These are phyloP conservation scores for Crepidotus variabilis DNA, from an alignment of 768 basidiomycete genomes.

Conservation along the genomic window DNA sequence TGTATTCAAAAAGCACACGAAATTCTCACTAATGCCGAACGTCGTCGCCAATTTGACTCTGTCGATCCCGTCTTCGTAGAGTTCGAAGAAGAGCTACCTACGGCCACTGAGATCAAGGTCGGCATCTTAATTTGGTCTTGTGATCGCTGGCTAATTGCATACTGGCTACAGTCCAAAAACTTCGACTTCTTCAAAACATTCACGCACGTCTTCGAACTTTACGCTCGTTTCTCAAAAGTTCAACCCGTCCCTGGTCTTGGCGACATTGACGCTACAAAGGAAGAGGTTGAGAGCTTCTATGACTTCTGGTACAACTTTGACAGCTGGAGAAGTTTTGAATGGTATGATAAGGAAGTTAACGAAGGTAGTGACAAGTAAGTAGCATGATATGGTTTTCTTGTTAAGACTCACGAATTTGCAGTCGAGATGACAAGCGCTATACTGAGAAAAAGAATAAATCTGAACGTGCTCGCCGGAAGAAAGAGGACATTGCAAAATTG, in stretches of 20 bases:
- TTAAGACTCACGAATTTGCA: constrained; percentile 21
- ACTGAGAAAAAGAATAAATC: constrained; percentile 99
- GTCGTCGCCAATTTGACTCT: constrained; percentile 93
- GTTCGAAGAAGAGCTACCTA: constrained; percentile 77
- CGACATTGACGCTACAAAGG: constrained; percentile 63
- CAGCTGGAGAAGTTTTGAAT: constrained; percentile 97
- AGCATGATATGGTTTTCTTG: neutral
- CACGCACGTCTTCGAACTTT: constrained; percentile 82
- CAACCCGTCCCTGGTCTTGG: constrained; percentile 86
- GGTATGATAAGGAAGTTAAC: constrained; percentile 96
- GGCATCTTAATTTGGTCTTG: neutral
- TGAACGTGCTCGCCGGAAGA: constrained; percentile 93
- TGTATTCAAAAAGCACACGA: constrained; percentile 99
- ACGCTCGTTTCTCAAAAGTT: constrained; percentile 86
- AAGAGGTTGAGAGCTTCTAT: constrained; percentile 89
- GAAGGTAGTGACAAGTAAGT: constrained; percentile 92
- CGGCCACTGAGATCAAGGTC: constrained; percentile 56
- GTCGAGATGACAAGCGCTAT: constrained; percentile 98
- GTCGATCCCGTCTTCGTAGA: constrained; percentile 79
- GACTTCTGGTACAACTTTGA: constrained; percentile 99
- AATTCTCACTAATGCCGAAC: constrained; percentile 81
- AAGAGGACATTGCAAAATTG: constrained; percentile 92
- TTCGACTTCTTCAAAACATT: constrained; percentile 72
- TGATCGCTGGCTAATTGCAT: neutral
- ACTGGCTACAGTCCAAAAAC: constrained; percentile 37